A percentile compares a stretch with the other conserved stretches of the same genome.
These are phyloP conservation scores for Oenanthe javanica DNA, from an alignment of 140 eudicot species.

Conservation along the genomic window DNA sequence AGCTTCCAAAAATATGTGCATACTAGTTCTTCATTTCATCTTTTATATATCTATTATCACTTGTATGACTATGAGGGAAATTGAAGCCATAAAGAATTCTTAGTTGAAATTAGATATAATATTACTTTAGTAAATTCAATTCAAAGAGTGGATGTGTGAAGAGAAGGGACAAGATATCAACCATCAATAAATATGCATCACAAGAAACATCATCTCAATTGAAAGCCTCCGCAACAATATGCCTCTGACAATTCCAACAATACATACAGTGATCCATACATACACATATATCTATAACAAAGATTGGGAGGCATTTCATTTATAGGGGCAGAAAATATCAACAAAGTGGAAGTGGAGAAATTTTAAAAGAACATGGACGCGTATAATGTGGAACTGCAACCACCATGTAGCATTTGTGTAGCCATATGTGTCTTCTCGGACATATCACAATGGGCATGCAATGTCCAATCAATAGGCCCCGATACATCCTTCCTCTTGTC, in stretches of 20 bases:
- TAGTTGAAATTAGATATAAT: background rate
- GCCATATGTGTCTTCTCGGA: constrained; percentile 16
- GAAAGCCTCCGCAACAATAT: constrained; percentile 12
- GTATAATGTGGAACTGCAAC: constrained; percentile 19
- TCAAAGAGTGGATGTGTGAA: background rate
- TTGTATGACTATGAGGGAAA: too few species aligned
- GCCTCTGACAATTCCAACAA: constrained; percentile 7
- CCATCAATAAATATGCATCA: background rate
- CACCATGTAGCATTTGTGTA: background rate
- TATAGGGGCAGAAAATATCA: background rate
- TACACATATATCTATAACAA: too few species aligned
- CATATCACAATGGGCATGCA: constrained; percentile 26
- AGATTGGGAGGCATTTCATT: background rate
- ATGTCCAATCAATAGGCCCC: background rate
- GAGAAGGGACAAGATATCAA: background rate
- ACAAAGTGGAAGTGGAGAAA: constrained; percentile 16
- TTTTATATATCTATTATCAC: too few species aligned
- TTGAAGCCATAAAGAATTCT: too few species aligned
- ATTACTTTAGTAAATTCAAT: background rate
- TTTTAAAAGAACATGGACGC: constrained; percentile 21
- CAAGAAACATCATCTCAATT: constrained; percentile 20
- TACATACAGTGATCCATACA: background rate
- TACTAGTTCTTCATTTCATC: too few species aligned
- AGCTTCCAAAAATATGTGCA: too few species aligned
- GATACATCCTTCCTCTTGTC: background rate